phyloP scores from a whole-genome alignment of 1,139 yeast genomes.

The Geotrichum reessii region DNA sequence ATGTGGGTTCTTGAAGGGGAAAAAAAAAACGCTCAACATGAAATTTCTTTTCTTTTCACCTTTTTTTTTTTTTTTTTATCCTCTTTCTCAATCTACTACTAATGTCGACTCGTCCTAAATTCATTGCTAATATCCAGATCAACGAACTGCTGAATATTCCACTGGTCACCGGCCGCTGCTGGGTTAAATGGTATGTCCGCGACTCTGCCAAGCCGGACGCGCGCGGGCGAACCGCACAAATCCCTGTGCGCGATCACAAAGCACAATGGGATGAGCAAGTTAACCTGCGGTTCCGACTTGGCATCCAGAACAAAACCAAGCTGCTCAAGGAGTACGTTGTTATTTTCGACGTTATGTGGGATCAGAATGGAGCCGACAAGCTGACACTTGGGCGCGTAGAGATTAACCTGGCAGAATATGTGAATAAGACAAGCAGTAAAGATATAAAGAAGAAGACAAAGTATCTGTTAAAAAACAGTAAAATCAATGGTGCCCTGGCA shows the following conservation, averaged over 20 bases:
- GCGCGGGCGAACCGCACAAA: conserved; percentile 44
- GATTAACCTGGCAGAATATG: conserved; percentile 68
- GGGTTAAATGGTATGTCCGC: conserved; percentile 52
- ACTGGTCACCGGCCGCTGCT: conserved; percentile 64
- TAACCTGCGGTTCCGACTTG: conserved; percentile 40
- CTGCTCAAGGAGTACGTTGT: conserved; percentile 29
- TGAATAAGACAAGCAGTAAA: conserved; percentile 45
- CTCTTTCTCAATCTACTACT: not conserved
- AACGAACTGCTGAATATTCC: conserved; percentile 78
- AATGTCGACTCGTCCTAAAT: conserved; percentile 40
- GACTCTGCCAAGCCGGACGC: conserved; percentile 42
- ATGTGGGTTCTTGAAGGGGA: too few species aligned
- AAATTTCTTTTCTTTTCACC: not conserved
- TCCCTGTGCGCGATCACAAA: conserved; percentile 45
- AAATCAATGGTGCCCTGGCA: conserved; percentile 71
- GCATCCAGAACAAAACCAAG: conserved; percentile 36
- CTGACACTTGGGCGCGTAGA: conserved; percentile 59
- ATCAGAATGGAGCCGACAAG: conserved; percentile 30
- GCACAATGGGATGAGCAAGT: conserved; percentile 45
- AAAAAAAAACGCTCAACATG: not conserved
- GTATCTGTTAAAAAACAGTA: conserved; percentile 68
- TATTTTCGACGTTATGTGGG: conserved; percentile 39
- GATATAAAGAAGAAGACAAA: conserved; percentile 43
- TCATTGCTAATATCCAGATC: conserved; percentile 54
- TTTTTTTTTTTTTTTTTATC: not conserved